phyloP scores from a whole-genome alignment of 192 early-diverging fungal species.

The Mortierella antarctica region DNA sequence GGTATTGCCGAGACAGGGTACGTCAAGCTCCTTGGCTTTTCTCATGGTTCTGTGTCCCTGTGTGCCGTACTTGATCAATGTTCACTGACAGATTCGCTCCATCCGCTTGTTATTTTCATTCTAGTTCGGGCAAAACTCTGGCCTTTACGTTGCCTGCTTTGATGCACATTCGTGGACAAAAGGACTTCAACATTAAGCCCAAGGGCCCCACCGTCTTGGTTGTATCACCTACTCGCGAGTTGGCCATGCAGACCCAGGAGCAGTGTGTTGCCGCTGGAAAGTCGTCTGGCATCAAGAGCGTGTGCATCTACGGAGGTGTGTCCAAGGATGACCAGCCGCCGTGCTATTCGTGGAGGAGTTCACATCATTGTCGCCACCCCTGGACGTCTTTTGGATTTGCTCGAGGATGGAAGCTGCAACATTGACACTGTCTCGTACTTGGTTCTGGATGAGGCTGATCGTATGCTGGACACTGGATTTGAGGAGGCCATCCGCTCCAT shows the following conservation, averaged over 20 bases:
- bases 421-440: constrained; percentile 85
- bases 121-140: constrained; percentile 88
- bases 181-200: constrained; percentile 67
- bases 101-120: constrained; percentile 47
- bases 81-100: background rate
- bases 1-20: constrained; percentile 97
- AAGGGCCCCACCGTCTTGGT: constrained; percentile 83
- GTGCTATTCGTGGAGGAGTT: constrained; percentile 62
- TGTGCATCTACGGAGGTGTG: constrained; percentile 93
- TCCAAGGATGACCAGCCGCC: constrained; percentile 77
- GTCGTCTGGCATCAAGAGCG: constrained; percentile 68
- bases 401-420: constrained; percentile 84
- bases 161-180: constrained; percentile 80
- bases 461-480: constrained; percentile 97
- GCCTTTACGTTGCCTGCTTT: constrained; percentile 94
- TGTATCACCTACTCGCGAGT: constrained; percentile 95
- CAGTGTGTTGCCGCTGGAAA: constrained; percentile 78
- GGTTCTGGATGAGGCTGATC: constrained; percentile 97
- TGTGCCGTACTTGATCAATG: background rate
- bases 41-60: constrained; percentile 4
- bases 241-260: constrained; percentile 95
- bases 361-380: constrained; percentile 95
- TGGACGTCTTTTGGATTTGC: constrained; percentile 92
- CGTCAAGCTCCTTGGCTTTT: background rate
- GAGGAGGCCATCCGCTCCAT: constrained; percentile 92